phyloP scores from a whole-genome alignment of 345 rosid genomes.

The Hibiscus mutabilis region DNA sequence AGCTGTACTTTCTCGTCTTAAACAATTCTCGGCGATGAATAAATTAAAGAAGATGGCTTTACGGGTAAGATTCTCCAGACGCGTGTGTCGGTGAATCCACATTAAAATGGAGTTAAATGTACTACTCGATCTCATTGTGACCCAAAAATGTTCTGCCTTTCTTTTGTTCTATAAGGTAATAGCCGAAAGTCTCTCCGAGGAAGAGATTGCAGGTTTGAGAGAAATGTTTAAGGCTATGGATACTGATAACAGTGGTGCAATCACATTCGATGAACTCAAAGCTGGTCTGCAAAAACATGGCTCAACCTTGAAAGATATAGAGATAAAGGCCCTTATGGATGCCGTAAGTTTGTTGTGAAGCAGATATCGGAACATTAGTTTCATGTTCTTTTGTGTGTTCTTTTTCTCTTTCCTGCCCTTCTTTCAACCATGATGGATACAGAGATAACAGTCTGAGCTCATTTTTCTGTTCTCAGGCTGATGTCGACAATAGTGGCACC shows the following conservation, averaged over 20 bases:
- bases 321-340: slow-evolving; percentile 95
- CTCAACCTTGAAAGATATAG: slow-evolving; percentile 83
- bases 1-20: neutral
- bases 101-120: neutral
- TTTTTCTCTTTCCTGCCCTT: neutral
- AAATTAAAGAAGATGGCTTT: neutral
- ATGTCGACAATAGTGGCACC: neutral
- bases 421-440: neutral
- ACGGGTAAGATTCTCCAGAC: neutral
- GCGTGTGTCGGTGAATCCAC: neutral
- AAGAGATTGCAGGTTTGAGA: slow-evolving; percentile 91
- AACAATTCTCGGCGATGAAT: neutral
- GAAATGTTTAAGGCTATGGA: slow-evolving; percentile 96
- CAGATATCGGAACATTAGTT: neutral
- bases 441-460: neutral
- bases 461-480: neutral
- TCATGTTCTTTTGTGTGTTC: neutral
- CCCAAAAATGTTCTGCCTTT: neutral
- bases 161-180: slow-evolving; percentile 55
- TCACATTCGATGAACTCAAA: slow-evolving; percentile 92
- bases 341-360: slow-evolving; percentile 52
- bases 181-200: slow-evolving; percentile 97
- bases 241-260: slow-evolving; percentile 94
- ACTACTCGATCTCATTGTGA: neutral
- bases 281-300: slow-evolving; percentile 94